Evolutionary conservation across 2,329 filamentous ascomycete genomes (phyloP).

Genomic region (Pseudogymnoascus sp.): DNA sequence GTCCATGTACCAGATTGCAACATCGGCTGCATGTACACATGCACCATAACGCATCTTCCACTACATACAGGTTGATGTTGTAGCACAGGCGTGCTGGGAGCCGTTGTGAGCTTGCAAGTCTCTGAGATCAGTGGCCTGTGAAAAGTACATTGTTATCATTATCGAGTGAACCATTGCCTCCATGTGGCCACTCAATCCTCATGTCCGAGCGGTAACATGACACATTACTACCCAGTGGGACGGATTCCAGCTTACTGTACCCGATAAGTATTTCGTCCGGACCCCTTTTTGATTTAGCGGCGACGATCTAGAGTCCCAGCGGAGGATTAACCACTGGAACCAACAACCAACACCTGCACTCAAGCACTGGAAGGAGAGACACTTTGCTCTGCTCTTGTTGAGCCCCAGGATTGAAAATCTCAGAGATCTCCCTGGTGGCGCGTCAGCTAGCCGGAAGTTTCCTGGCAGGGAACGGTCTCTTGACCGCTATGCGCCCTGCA

Average conservation of each 20-base stretch:
- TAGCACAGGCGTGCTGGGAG: neutral
- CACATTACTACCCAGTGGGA: neutral
- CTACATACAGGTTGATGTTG: neutral
- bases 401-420: neutral
- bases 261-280: neutral
- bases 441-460: neutral
- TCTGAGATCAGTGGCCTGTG: neutral
- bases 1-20: neutral
- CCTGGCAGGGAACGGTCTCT: neutral
- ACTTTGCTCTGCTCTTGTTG: neutral
- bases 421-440: neutral
- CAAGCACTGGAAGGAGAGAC: neutral
- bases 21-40: neutral
- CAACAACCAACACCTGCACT: neutral
- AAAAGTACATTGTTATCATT: neutral
- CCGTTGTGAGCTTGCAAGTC: neutral
- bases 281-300: neutral
- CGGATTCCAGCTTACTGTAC: neutral
- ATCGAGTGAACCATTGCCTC: neutral
- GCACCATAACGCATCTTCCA: neutral
- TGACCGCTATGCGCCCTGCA: neutral
- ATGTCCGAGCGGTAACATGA: neutral
- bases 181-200: neutral
- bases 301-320: neutral
- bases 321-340: neutral